Base-by-base conservation (phyloP, 1,284 basidiomycete species). In the Ustanciosporium gigantosporum region DNA sequence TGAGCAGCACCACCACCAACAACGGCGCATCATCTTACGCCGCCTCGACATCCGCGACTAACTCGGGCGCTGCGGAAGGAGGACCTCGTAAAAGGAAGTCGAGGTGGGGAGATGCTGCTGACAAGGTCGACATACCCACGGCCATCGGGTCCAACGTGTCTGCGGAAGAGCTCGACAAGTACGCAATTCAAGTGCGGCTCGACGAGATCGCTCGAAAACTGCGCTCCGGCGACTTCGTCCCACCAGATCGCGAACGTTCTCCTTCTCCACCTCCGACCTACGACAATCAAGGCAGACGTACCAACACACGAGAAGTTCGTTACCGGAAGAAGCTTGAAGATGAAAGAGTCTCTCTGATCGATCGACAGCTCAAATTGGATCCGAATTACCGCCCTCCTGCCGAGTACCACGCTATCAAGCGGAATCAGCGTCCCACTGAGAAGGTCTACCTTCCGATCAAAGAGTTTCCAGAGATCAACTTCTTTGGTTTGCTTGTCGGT, bases 401-500 rank as follows among this genome's bases (percentile, higher is more conserved):
- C 51, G 92, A 96, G 79, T 96, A 93, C 76, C 90, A 95, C 56
- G 76, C 80, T 36, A 76, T 78, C 38, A 91, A 93, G 78, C 88
- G 91, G 74, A 91, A 92, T 77, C 87, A 90, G 38, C 90, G 68
- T 3, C 75, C 75, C 9, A 62, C 55, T 19, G 95, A 99, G 57
- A 98, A 98, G 80, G 94, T 99, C 50, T 99, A 97, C 78, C 93
- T 99, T 59, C 95, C 95, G 22, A 91, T 97, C 74, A 96, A 98
- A 79, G 95, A 98, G 81, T 99, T 98, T 75, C 95, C 95, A 4
- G 94, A 98, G 80, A 98, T 99, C 83, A 99, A 99, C 80, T 99
- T 98, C 80, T 98, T 99, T 73, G 95, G 95, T 72, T 83, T 99
- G 53, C 85, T 99, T 52, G 94, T 99, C 59, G 95, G 95, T 31